A percentile compares a stretch with the other conserved stretches of the same genome.
These are phyloP conservation scores for Hypoxylon perforatum DNA, from an alignment of 495 filamentous ascomycete genomes.

Conservation along the genomic window DNA sequence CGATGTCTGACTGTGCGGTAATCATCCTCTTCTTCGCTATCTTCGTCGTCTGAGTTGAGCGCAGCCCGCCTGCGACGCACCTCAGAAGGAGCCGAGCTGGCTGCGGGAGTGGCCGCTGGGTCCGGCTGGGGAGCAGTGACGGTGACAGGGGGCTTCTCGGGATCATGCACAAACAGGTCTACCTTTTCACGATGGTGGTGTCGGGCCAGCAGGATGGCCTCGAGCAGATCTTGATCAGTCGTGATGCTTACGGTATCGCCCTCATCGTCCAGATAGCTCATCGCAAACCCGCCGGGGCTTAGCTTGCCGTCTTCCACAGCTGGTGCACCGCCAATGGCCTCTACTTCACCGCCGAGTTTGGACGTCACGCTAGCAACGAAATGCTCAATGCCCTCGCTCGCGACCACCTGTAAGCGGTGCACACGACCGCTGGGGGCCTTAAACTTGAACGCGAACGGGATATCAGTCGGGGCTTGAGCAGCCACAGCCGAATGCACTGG, in stretches of 20 bases:
- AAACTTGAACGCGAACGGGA: conserved; percentile 98
- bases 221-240: conserved; percentile 90
- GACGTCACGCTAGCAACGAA: conserved; percentile 81
- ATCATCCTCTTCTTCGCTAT: conserved; percentile 73
- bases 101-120: conserved; percentile 60
- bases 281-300: conserved; percentile 82
- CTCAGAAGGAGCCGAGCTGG: conserved; percentile 60
- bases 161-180: conserved; percentile 96
- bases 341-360: conserved; percentile 89
- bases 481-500: conserved; percentile 72
- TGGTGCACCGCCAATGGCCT: conserved; percentile 85
- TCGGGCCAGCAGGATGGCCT: conserved; percentile 86
- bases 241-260: conserved; percentile 98
- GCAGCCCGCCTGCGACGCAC: conserved; percentile 64
- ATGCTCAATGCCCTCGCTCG: conserved; percentile 81
- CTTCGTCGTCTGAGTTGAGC: conserved; percentile 63
- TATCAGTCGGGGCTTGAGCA: conserved; percentile 68
- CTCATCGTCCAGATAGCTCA: conserved; percentile 97
- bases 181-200: conserved; percentile 87
- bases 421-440: conserved; percentile 97
- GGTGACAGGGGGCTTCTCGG: conserved; percentile 80
- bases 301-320: conserved; percentile 81
- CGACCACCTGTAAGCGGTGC: conserved; percentile 87
- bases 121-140: conserved; percentile 76
- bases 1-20: conserved; percentile 56